phyloP scores from a whole-genome alignment of 2,329 filamentous ascomycete genomes.

The Exserohilum rostratum region DNA sequence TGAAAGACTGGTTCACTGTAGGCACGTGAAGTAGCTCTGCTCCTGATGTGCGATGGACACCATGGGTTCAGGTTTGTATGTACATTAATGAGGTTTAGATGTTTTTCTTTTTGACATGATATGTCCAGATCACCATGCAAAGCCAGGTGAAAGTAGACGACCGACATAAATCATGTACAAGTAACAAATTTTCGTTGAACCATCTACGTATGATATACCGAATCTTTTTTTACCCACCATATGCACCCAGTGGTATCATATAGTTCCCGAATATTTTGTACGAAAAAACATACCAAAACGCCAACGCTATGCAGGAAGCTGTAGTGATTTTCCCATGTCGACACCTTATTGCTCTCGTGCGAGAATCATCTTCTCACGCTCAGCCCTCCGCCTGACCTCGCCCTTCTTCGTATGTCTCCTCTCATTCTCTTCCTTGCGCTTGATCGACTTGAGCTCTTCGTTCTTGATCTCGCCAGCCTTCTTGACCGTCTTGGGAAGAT shows the following conservation, averaged over 20 bases:
- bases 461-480: conserved; percentile 94
- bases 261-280: not conserved
- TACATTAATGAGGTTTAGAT: too few relatives aligned
- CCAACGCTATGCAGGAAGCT: conserved; percentile 42
- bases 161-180: too few relatives aligned
- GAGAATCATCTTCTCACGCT: conserved; percentile 93
- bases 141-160: too few relatives aligned
- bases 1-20: too few relatives aligned
- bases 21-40: too few relatives aligned
- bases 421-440: conserved; percentile 92
- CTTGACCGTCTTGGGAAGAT: conserved; percentile 91
- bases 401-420: conserved; percentile 88
- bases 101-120: too few relatives aligned
- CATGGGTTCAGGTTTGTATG: too few relatives aligned
- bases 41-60: too few relatives aligned
- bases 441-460: conserved; percentile 85
- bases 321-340: conserved; percentile 4
- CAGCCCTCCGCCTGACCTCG: conserved; percentile 72
- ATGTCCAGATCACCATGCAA: too few relatives aligned
- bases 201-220: too few relatives aligned
- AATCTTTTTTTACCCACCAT: conserved; percentile 1
- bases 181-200: too few relatives aligned
- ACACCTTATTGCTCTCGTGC: conserved; percentile 63
- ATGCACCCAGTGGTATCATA: conserved; percentile 1
- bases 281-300: conserved; percentile 24